phyloP scores from a whole-genome alignment of 2,329 filamentous ascomycete species.

The Plenodomus biglobosus region DNA sequence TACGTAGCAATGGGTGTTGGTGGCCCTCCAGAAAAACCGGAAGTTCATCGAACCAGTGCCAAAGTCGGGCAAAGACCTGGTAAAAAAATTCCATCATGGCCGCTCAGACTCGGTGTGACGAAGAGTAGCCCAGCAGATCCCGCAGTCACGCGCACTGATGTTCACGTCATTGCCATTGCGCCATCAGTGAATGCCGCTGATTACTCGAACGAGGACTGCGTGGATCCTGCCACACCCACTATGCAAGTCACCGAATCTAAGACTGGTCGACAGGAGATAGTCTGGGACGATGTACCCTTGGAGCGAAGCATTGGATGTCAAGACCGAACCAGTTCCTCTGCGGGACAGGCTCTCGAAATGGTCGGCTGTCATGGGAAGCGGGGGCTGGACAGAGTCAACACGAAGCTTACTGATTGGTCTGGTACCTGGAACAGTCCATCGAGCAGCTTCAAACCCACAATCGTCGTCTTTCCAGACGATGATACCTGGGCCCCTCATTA shows the following conservation, averaged over 20 bases:
- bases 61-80: background rate
- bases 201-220: constrained; percentile 1
- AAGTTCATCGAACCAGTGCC: background rate
- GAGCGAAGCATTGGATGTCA: constrained; percentile 8
- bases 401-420: constrained; percentile 36
- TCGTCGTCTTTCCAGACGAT: constrained; percentile 34
- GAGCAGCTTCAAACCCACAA: constrained; percentile 23
- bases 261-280: constrained; percentile 29
- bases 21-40: background rate
- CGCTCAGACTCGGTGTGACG: constrained; percentile 5
- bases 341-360: constrained; percentile 20
- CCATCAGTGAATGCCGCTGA: constrained; percentile 14
- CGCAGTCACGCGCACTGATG: constrained; percentile 38
- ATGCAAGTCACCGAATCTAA: constrained; percentile 39
- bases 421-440: constrained; percentile 20
- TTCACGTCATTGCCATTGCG: constrained; percentile 37
- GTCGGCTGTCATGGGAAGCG: constrained; percentile 12
- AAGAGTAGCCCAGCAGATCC: constrained; percentile 32
- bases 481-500: constrained; percentile 11
- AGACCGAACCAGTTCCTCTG: constrained; percentile 22
- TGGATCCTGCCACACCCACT: constrained; percentile 32
- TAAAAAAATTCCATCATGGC: constrained; percentile 6
- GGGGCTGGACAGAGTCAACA: constrained; percentile 35
- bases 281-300: constrained; percentile 34
- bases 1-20: background rate